These are phyloP conservation scores for Lepidium africanum DNA, from an alignment of 345 rosid species.

Conservation along the genomic window DNA sequence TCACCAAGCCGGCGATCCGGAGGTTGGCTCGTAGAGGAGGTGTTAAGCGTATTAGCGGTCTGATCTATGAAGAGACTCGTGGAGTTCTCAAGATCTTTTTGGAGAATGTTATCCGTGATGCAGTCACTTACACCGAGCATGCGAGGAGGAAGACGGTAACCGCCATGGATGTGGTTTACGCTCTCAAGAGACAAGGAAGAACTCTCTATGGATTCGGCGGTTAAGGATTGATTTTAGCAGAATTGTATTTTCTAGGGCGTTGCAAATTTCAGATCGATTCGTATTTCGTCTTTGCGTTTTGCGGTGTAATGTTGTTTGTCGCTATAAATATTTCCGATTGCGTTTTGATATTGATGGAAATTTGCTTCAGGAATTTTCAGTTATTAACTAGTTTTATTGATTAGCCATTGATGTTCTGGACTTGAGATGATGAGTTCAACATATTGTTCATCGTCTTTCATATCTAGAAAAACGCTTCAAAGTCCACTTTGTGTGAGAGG, in stretches of 20 bases:
- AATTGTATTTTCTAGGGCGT: neutral
- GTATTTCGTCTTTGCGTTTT: neutral
- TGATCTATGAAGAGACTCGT: conserved; percentile 51
- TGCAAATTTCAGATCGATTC: neutral
- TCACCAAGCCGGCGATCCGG: conserved; percentile 43
- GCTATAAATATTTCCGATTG: neutral
- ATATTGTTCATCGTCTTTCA: no score
- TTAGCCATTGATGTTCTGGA: neutral
- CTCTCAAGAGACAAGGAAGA: conserved; percentile 17
- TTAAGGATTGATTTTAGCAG: neutral
- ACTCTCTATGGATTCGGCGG: conserved; percentile 19
- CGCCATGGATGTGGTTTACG: conserved; percentile 15
- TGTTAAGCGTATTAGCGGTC: conserved; percentile 47
- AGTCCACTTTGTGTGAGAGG: no score
- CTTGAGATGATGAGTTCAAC: neutral
- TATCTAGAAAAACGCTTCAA: neutral
- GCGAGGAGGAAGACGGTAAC: conserved; percentile 16
- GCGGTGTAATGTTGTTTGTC: neutral
- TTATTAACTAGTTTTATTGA: neutral
- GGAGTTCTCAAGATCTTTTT: conserved; percentile 51
- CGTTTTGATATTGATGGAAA: neutral
- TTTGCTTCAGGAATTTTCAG: neutral
- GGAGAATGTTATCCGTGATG: conserved; percentile 39
- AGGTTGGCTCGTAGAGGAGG: conserved; percentile 50
- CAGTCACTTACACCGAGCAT: conserved; percentile 13